Conservation (phyloP, 2,329 filamentous ascomycete genomes). For the Aspergillus brasiliensis region DNA sequence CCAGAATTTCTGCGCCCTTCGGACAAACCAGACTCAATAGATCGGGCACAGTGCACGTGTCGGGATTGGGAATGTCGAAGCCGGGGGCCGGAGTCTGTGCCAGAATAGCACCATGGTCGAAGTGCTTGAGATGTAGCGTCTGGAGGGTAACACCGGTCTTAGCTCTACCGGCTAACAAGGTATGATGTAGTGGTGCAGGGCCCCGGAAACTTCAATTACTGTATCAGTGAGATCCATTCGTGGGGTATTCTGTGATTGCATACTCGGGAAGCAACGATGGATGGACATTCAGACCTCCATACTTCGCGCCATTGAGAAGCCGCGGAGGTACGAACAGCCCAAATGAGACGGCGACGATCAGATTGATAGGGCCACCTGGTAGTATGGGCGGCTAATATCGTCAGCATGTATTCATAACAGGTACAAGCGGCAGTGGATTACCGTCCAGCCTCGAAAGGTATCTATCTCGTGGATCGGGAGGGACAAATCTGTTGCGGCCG, state of each 20-base stretch:
- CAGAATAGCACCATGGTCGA: conserved; percentile 79
- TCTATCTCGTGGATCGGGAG: conserved; percentile 74
- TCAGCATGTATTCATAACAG: conserved; percentile 19
- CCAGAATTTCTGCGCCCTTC: conserved; percentile 70
- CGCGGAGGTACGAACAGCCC: conserved; percentile 82
- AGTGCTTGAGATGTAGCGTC: conserved; percentile 73
- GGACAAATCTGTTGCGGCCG: conserved; percentile 62
- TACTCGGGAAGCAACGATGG: conserved; percentile 87
- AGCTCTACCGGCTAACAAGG: conserved; percentile 65
- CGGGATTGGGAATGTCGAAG: conserved; percentile 52
- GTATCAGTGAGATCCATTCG: neutral
- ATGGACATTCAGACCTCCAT: conserved; percentile 91
- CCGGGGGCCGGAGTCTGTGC: conserved; percentile 66
- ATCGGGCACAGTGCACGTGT: conserved; percentile 49
- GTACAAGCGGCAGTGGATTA: conserved; percentile 43
- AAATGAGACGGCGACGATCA: conserved; percentile 92
- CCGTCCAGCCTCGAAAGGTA: conserved; percentile 80
- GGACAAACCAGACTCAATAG: conserved; percentile 61
- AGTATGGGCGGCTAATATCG: conserved; percentile 55
- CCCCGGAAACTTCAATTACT: conserved; percentile 67
- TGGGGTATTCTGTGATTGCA: conserved; percentile 21
- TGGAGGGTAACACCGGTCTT: conserved; percentile 80
- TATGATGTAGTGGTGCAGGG: conserved; percentile 81
- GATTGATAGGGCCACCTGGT: conserved; percentile 58
- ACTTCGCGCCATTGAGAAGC: conserved; percentile 69